Evolutionary conservation across 768 basidiomycete species (phyloP).

Genomic region (Stropharia rugosoannulata): DNA sequence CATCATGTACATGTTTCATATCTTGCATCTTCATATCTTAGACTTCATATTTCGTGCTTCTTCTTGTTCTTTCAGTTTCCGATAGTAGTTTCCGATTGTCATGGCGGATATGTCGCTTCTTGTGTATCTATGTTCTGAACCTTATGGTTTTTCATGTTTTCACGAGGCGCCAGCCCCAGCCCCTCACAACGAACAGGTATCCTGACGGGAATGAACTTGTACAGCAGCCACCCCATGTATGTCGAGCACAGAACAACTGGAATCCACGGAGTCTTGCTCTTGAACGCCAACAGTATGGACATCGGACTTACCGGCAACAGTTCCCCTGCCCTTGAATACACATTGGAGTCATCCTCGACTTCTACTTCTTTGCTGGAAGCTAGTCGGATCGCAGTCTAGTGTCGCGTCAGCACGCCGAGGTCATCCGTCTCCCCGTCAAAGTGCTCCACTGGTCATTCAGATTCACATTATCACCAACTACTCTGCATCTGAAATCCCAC

Average conservation of each 20-base stretch:
- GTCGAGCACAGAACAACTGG: constrained; percentile 66
- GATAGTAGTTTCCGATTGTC: too few relatives aligned
- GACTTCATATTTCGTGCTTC: too few relatives aligned
- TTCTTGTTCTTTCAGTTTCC: too few relatives aligned
- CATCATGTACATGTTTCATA: too few relatives aligned
- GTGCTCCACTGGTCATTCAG: constrained; percentile 77
- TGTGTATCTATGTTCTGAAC: too few relatives aligned
- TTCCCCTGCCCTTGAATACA: constrained; percentile 60
- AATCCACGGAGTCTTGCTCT: constrained; percentile 69
- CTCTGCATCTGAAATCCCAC: constrained; percentile 57
- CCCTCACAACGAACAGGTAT: constrained; percentile 35
- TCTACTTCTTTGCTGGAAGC: constrained; percentile 77
- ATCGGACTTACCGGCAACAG: constrained; percentile 55
- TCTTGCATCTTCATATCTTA: too few relatives aligned
- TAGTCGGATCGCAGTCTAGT: constrained; percentile 54
- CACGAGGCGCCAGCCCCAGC: too few relatives aligned
- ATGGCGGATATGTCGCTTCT: too few relatives aligned
- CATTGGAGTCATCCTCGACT: constrained; percentile 76
- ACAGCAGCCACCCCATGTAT: constrained; percentile 73
- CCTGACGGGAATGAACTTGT: constrained; percentile 61
- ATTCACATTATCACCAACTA: constrained; percentile 62
- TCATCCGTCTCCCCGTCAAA: constrained; percentile 66
- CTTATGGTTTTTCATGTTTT: too few relatives aligned
- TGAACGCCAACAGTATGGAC: constrained; percentile 78
- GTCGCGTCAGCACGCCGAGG: constrained; percentile 65